phyloP scores from a whole-genome alignment of 441 rosid genomes.

The Arabidopsis lyrata region DNA sequence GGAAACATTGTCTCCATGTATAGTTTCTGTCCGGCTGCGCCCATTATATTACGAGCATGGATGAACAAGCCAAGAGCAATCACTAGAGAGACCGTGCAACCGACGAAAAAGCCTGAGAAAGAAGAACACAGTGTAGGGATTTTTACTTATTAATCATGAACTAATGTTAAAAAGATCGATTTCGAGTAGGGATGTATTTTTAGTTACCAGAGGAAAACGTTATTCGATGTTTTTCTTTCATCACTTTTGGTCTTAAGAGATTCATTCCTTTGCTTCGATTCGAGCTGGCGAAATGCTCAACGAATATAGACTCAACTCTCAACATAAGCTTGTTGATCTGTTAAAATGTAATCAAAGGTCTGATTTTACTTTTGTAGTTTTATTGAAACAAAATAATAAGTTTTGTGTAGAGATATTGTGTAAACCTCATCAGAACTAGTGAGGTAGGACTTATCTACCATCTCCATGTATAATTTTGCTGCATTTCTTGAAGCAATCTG shows the following conservation, averaged over 20 bases:
- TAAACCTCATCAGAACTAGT: slow-evolving; percentile 64
- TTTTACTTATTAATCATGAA: neutral
- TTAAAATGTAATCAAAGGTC: neutral
- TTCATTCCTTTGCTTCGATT: slow-evolving; percentile 54
- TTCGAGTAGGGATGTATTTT: neutral
- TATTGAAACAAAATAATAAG: neutral
- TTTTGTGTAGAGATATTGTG: slow-evolving; percentile 1
- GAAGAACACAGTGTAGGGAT: neutral
- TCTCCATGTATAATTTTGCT: slow-evolving; percentile 53
- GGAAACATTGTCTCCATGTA: slow-evolving; percentile 86
- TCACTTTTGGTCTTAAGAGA: slow-evolving; percentile 50
- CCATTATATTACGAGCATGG: slow-evolving; percentile 54
- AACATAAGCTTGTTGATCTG: slow-evolving; percentile 53
- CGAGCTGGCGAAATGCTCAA: slow-evolving; percentile 49
- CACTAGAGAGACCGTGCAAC: slow-evolving; percentile 68
- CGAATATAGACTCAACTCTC: slow-evolving; percentile 54
- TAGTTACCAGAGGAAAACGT: slow-evolving; percentile 51
- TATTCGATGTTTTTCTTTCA: slow-evolving; percentile 43
- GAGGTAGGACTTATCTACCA: slow-evolving; percentile 64
- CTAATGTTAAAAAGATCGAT: neutral
- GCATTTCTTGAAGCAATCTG: slow-evolving; percentile 59
- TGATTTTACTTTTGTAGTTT: neutral
- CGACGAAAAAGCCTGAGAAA: slow-evolving; percentile 67
- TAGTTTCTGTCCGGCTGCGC: slow-evolving; percentile 28
- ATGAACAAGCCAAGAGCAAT: slow-evolving; percentile 54